Evolutionary conservation across 805 yeast genomes (phyloP).

Genomic region (Candida insectalens): DNA sequence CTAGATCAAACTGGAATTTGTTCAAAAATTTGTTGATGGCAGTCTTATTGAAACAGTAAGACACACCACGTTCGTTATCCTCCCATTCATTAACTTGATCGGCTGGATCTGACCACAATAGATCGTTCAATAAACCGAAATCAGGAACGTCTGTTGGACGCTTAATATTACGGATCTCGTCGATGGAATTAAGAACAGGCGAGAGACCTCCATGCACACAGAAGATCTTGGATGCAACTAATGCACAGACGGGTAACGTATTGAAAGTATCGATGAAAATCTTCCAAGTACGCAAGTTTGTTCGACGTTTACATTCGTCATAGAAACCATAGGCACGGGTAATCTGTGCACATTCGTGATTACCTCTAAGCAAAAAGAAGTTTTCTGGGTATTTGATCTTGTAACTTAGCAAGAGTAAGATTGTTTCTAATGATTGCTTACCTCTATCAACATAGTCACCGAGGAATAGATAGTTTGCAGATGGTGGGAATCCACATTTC

Average conservation of each 20-base stretch:
- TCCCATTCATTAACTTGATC: conserved; percentile 81
- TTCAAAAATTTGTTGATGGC: conserved; percentile 71
- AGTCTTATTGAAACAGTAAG: conserved; percentile 69
- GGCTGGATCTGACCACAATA: conserved; percentile 81
- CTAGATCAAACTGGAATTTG: conserved; percentile 71
- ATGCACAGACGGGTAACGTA: conserved; percentile 90
- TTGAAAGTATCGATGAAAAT: conserved; percentile 90
- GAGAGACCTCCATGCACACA: conserved; percentile 83
- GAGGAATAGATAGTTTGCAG: conserved; percentile 80
- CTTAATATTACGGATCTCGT: conserved; percentile 64
- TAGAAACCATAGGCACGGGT: conserved; percentile 96
- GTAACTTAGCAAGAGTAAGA: conserved; percentile 76
- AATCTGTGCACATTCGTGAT: conserved; percentile 96
- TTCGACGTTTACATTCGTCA: conserved; percentile 94
- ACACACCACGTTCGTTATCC: conserved; percentile 78
- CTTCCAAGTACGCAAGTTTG: conserved; percentile 91
- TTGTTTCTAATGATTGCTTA: conserved; percentile 90
- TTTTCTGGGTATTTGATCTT: conserved; percentile 96
- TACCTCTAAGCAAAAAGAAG: conserved; percentile 86
- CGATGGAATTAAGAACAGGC: conserved; percentile 64
- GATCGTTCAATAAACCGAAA: conserved; percentile 66
- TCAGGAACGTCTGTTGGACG: conserved; percentile 86
- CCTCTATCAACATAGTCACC: conserved; percentile 99
- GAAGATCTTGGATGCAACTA: conserved; percentile 90
- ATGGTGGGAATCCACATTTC: conserved; percentile 95